These are phyloP conservation scores for Neurospora sp. DNA, from an alignment of 495 filamentous ascomycete species.

Conservation along the genomic window DNA sequence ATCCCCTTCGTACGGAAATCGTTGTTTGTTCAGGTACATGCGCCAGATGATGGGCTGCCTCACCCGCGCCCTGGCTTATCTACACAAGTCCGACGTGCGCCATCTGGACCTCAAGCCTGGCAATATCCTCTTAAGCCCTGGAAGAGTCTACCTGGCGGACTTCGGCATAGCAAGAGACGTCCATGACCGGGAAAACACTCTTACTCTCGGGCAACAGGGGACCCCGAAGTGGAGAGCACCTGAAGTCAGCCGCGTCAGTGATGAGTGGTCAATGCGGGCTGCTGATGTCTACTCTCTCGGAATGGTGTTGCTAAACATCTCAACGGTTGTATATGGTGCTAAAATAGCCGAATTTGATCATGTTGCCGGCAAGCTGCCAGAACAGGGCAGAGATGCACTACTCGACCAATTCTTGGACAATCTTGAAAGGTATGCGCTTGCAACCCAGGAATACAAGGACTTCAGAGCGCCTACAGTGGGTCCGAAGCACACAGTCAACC, in stretches of 20 bases:
- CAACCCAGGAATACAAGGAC: constrained; percentile 23
- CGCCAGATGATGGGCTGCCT: constrained; percentile 28
- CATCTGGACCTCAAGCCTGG: constrained; percentile 35
- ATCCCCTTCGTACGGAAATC: background rate
- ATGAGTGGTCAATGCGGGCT: constrained; percentile 28
- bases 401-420: constrained; percentile 15
- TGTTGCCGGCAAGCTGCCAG: constrained; percentile 18
- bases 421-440: constrained; percentile 17
- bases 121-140: constrained; percentile 31
- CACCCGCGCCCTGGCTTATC: constrained; percentile 29
- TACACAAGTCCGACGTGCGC: constrained; percentile 29
- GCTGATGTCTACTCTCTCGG: constrained; percentile 31
- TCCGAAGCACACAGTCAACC: constrained; percentile 23
- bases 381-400: constrained; percentile 15
- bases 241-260: constrained; percentile 17
- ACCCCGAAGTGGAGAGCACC: constrained; percentile 30
- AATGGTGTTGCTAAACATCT: constrained; percentile 24
- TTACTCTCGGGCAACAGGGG: constrained; percentile 22
- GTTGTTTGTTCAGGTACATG: constrained; percentile 16
- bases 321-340: constrained; percentile 21
- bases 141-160: constrained; percentile 31
- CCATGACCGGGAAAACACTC: constrained; percentile 22
- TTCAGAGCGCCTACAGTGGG: constrained; percentile 21
- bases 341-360: constrained; percentile 27
- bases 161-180: constrained; percentile 34